Evolutionary conservation across 352 stramenopile genomes (phyloP).

Genomic region (Globisporangium ultimum): DNA sequence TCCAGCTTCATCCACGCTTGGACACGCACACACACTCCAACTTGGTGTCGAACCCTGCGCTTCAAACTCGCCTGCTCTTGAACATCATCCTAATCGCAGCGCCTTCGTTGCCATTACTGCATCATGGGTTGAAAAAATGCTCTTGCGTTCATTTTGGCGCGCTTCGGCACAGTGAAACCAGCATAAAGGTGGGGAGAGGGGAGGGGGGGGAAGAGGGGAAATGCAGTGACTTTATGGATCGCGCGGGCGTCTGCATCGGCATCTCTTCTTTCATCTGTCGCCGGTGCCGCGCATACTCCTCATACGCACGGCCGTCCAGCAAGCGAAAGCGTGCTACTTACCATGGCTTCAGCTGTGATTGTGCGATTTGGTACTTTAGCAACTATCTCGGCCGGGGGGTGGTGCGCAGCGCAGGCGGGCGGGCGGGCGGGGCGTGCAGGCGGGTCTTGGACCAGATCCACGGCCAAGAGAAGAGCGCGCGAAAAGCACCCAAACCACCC

Average conservation of each 20-base stretch:
- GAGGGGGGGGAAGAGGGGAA: too few species aligned
- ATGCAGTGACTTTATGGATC: too few species aligned
- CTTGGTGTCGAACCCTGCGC: not conserved
- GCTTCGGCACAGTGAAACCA: too few species aligned
- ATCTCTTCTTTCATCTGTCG: too few species aligned
- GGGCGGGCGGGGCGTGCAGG: not conserved
- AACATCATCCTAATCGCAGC: not conserved
- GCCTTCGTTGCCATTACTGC: not conserved
- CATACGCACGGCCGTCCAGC: not conserved
- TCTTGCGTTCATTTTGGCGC: too few species aligned
- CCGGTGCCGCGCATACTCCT: not conserved
- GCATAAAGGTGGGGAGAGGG: too few species aligned
- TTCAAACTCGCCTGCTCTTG: not conserved
- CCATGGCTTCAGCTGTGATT: constrained; percentile 19
- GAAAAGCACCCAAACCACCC: constrained; percentile 12
- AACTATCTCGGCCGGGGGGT: constrained; percentile 15
- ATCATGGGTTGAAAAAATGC: not conserved
- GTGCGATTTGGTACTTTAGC: constrained; percentile 21
- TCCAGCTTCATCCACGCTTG: not conserved
- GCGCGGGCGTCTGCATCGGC: too few species aligned
- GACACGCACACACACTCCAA: not conserved
- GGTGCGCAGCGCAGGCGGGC: constrained; percentile 4
- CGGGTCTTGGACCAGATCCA: constrained; percentile 3
- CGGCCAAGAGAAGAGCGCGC: constrained; percentile 1
- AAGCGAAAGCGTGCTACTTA: constrained; percentile 8